phyloP scores from a whole-genome alignment of 805 yeast genomes.

The Suhomyces vadensis region DNA sequence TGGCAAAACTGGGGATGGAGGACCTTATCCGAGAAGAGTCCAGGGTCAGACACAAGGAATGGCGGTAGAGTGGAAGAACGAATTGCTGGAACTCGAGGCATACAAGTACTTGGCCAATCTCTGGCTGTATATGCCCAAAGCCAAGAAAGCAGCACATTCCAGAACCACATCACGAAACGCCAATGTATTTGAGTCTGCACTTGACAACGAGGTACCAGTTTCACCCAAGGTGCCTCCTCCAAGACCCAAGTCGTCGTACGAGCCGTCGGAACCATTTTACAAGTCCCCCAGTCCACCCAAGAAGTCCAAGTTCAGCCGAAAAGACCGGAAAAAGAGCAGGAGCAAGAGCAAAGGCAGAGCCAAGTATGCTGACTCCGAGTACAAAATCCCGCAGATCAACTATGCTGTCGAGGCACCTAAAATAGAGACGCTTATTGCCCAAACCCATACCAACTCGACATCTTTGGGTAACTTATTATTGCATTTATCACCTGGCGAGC shows the following conservation, averaged over 20 bases:
- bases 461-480: conserved; percentile 55
- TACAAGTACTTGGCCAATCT: conserved; percentile 51
- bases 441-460: conserved; percentile 73
- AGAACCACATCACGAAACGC: neutral
- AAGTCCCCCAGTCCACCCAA: conserved; percentile 10
- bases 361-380: conserved; percentile 49
- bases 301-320: neutral
- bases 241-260: neutral
- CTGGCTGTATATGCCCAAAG: conserved; percentile 45
- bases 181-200: conserved; percentile 8
- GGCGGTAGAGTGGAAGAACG: conserved; percentile 68
- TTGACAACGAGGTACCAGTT: neutral
- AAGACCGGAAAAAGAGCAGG: conserved; percentile 7
- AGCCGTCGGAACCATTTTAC: neutral
- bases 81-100: conserved; percentile 50
- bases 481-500: conserved; percentile 44
- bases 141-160: conserved; percentile 9
- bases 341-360: conserved; percentile 17
- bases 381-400: conserved; percentile 66
- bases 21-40: conserved; percentile 43
- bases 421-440: conserved; percentile 67
- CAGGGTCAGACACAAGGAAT: conserved; percentile 49
- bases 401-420: conserved; percentile 71
- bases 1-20: conserved; percentile 35
- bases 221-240: neutral